Conservation (phyloP, 495 filamentous ascomycete genomes). For the Penicillium nucicola region DNA sequence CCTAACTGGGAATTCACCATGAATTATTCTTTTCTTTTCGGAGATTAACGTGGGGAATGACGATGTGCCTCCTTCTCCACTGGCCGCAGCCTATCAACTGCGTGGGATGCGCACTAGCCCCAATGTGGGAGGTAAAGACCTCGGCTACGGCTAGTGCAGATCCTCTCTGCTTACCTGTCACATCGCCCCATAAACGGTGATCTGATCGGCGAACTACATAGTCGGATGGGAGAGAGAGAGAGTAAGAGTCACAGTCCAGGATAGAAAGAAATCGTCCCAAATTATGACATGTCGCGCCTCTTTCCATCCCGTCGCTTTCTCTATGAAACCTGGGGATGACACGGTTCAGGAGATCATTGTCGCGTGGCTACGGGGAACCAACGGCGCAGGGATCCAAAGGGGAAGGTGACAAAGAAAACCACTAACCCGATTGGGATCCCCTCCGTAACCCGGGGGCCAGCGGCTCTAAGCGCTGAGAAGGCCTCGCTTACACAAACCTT, state of each 20-base stretch:
- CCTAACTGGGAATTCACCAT: not conserved
- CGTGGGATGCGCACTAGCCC: slow-evolving; percentile 14
- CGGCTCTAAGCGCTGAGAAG: slow-evolving; percentile 25
- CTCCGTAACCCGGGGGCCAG: slow-evolving; percentile 12
- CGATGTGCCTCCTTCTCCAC: slow-evolving; percentile 14
- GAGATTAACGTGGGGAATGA: slow-evolving; percentile 32
- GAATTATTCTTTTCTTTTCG: slow-evolving; percentile 9
- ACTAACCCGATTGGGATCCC: slow-evolving; percentile 1
- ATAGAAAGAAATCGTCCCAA: too few relatives aligned
- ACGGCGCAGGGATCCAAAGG: slow-evolving; percentile 5
- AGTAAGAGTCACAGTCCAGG: too few relatives aligned
- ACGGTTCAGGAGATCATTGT: slow-evolving; percentile 11
- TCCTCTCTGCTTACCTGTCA: slow-evolving; percentile 30
- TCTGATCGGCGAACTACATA: slow-evolving; percentile 23
- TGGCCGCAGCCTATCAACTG: slow-evolving; percentile 9
- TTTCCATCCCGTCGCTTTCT: too few relatives aligned
- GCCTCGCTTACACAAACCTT: slow-evolving; percentile 25
- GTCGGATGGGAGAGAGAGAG: slow-evolving; percentile 1
- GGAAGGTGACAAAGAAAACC: slow-evolving; percentile 2
- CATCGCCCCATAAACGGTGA: slow-evolving; percentile 29
- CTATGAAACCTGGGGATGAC: slow-evolving; percentile 2
- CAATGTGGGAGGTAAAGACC: slow-evolving; percentile 25
- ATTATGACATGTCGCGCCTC: too few relatives aligned
- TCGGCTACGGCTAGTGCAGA: slow-evolving; percentile 34
- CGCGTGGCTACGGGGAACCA: slow-evolving; percentile 10